These are phyloP conservation scores for Fusarium sp. DNA, from an alignment of 2,329 filamentous ascomycete species.

Conservation along the genomic window DNA sequence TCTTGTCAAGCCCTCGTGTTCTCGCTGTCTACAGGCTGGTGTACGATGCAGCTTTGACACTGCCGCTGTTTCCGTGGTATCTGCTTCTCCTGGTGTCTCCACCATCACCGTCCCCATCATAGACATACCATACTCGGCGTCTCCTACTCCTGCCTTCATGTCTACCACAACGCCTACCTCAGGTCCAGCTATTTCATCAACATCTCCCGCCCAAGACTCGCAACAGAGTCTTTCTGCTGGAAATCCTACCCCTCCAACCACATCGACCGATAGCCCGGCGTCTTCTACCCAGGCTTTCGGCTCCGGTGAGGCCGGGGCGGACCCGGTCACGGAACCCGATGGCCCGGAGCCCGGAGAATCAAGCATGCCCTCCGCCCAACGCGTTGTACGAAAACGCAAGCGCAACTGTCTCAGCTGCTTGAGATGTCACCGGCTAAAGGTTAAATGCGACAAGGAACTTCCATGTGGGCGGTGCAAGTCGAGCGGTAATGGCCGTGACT, in stretches of 20 bases:
- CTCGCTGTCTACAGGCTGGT: slow-evolving; percentile 49
- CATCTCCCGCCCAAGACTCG: slow-evolving; percentile 31
- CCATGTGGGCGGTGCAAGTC: slow-evolving; percentile 51
- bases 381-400: slow-evolving; percentile 51
- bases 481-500: slow-evolving; percentile 51
- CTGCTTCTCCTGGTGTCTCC: slow-evolving; percentile 10
- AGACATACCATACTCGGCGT: neutral
- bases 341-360: neutral
- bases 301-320: slow-evolving; percentile 16
- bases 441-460: slow-evolving; percentile 54
- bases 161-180: neutral
- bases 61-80: slow-evolving; percentile 28
- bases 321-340: slow-evolving; percentile 4
- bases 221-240: slow-evolving; percentile 23
- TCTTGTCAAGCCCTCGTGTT: slow-evolving; percentile 50
- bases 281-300: slow-evolving; percentile 19
- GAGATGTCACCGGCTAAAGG: slow-evolving; percentile 52
- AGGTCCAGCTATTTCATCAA: slow-evolving; percentile 2
- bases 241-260: slow-evolving; percentile 47
- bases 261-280: slow-evolving; percentile 46
- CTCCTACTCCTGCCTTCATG: neutral
- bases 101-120: slow-evolving; percentile 28
- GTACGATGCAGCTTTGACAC: slow-evolving; percentile 50
- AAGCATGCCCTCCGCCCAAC: slow-evolving; percentile 19
- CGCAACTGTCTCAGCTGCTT: slow-evolving; percentile 52